phyloP scores from a whole-genome alignment of 208 protist genomes.

The Balamuthia mandrillaris region DNA sequence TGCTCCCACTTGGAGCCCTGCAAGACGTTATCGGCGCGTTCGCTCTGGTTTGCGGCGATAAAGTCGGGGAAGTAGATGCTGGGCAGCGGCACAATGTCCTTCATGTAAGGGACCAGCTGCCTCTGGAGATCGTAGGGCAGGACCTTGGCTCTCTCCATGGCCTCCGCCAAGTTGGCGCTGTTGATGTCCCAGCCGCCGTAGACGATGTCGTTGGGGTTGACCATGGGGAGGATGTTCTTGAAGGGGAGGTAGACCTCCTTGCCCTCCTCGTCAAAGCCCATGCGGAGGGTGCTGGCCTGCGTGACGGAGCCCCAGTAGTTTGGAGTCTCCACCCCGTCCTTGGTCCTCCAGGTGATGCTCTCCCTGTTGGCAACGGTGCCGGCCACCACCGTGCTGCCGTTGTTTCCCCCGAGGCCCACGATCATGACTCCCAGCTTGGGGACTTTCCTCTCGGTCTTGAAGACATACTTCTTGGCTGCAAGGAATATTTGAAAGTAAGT shows the following conservation, averaged over 20 bases:
- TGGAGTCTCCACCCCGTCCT: slow-evolving; percentile 81
- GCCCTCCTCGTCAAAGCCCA: slow-evolving; percentile 84
- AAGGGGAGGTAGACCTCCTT: slow-evolving; percentile 89
- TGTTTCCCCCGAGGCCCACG: slow-evolving; percentile 97
- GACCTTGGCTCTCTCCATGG: slow-evolving; percentile 91
- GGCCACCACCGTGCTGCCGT: slow-evolving; percentile 96
- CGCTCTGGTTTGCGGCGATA: slow-evolving; percentile 95
- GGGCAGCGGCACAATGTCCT: slow-evolving; percentile 86
- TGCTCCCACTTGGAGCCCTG: slow-evolving; percentile 84
- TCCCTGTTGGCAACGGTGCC: slow-evolving; percentile 91
- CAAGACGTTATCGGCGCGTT: slow-evolving; percentile 94
- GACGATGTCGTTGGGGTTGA: slow-evolving; percentile 93
- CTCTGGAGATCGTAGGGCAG: slow-evolving; percentile 89
- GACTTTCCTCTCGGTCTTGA: slow-evolving; percentile 84
- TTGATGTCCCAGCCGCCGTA: slow-evolving; percentile 98
- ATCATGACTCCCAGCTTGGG: slow-evolving; percentile 87
- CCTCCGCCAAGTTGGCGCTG: slow-evolving; percentile 84
- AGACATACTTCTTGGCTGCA: slow-evolving; percentile 68
- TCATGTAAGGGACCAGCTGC: slow-evolving; percentile 81
- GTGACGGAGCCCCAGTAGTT: slow-evolving; percentile 97
- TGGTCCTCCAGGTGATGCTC: slow-evolving; percentile 88
- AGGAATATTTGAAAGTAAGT: too few relatives aligned
- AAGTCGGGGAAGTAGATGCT: slow-evolving; percentile 95
- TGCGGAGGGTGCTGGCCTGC: slow-evolving; percentile 89
- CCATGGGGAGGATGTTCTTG: slow-evolving; percentile 90